Percentiles rank a stretch among this genome's conserved stretches.
phyloP scores from a whole-genome alignment of 2,329 filamentous ascomycete genomes.

The Neonectria neomacrospora region DNA sequence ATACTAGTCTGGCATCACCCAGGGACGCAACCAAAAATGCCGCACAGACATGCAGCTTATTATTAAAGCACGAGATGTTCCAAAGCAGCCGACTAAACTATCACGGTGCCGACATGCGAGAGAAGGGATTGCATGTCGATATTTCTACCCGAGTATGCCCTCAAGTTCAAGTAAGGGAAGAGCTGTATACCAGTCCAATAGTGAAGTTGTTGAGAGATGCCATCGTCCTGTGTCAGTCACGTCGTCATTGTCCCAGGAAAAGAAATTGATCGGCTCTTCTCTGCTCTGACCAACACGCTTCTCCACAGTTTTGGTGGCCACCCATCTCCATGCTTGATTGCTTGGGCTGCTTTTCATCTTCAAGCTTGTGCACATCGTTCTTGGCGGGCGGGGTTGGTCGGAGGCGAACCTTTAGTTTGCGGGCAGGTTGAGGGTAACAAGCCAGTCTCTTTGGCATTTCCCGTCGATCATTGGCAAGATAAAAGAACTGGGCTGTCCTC shows the following conservation, averaged over 20 bases:
- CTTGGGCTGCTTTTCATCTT: background rate
- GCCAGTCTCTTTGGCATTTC: too few species aligned
- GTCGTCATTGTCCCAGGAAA: too few species aligned
- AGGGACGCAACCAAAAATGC: background rate
- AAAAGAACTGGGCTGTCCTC: background rate
- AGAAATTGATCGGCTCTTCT: too few species aligned
- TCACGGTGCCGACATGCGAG: background rate
- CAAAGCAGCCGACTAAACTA: too few species aligned
- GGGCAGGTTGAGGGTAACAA: too few species aligned
- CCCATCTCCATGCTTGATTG: too few species aligned
- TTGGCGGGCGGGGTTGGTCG: background rate
- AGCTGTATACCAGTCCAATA: too few species aligned
- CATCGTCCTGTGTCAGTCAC: too few species aligned
- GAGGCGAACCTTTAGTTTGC: background rate
- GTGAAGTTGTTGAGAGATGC: too few species aligned
- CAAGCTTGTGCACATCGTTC: background rate
- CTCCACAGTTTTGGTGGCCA: background rate
- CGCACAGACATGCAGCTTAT: too few species aligned
- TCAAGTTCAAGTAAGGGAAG: background rate
- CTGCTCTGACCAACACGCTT: background rate
- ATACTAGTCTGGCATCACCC: background rate
- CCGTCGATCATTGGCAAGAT: background rate
- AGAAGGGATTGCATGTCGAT: background rate
- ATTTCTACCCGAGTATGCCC: background rate
- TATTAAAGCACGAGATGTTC: too few species aligned